Conservation (phyloP, 2,329 filamentous ascomycete genomes). For the Cercospora sp. region DNA sequence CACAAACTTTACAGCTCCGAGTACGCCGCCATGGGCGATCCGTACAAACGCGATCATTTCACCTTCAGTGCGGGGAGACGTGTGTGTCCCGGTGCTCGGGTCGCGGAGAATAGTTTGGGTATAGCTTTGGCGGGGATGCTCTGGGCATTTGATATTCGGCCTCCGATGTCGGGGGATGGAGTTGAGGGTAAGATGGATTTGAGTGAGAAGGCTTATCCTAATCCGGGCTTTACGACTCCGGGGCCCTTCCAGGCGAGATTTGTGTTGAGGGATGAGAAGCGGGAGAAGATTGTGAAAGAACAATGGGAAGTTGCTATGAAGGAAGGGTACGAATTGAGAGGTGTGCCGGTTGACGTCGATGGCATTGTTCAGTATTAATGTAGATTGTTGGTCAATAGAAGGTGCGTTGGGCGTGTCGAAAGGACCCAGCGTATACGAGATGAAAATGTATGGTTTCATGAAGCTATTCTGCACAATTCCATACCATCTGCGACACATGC, state of each 20-base stretch:
- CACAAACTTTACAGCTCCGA: neutral
- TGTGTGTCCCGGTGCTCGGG: neutral
- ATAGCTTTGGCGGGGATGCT: neutral
- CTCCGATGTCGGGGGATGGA: neutral
- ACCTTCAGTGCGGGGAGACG: neutral
- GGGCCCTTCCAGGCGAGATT: neutral
- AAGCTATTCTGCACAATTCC: neutral
- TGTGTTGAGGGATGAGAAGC: neutral
- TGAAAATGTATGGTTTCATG: neutral
- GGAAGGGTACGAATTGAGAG: neutral
- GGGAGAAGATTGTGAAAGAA: neutral
- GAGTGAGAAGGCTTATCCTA: neutral
- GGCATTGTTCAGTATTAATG: slow-evolving; percentile 3
- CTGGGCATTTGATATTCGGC: neutral
- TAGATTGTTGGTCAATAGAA: neutral
- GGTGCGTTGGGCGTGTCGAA: too few species aligned
- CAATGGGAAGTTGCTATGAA: slow-evolving; percentile 2
- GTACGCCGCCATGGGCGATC: neutral
- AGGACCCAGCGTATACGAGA: neutral
- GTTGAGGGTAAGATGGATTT: neutral
- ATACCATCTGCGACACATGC: neutral
- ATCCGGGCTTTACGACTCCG: neutral
- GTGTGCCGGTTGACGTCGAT: slow-evolving; percentile 1
- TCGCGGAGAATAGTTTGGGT: neutral
- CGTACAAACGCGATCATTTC: slow-evolving; percentile 1